Base-by-base conservation (phyloP, 2,329 filamentous ascomycete genomes). In the Lasiodiplodia theobromae region DNA sequence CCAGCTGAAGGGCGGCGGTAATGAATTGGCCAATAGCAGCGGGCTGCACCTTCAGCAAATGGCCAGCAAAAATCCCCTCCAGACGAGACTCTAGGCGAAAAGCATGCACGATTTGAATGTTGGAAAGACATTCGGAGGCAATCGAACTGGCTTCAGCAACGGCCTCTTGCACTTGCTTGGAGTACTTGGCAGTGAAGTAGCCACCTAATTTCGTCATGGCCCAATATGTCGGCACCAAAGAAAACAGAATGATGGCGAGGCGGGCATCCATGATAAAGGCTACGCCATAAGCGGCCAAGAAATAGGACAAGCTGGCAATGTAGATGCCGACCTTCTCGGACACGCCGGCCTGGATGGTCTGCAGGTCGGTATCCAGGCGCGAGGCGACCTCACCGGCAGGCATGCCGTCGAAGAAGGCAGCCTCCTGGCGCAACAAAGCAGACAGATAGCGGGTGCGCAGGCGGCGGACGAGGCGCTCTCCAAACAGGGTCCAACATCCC, bases 141-240 rank as follows among this genome's bases (percentile, higher is more conserved):
- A 66, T 54, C 12, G 63, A 66, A 4, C 51, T 66, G 63, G 63
- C 63, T 21, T 54, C 63, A 31, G 34, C 51, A n/a, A 66, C 51
- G n/a, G 51, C 63, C 4, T 56, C 63, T 18, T 40, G 47, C 12
- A 66, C 51, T 23, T 21, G 51, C 23, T 56, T 54, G 21, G 63
- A 44, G 31, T 66, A 66, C 51, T 66, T 66, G 2, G 34, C n/a
- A 3, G 63, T 56, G n/a, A 56, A 66, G 63, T 66, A 21, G 4
- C 31, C 21, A 12, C 63, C 63, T 2, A 12, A 37, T 6, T 54
- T 56, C 10, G 71, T 90, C 84, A 78, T 92, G 89, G 5, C 89
- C 89, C 7, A 91, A 81, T 51, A 87, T 80, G 78, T 91, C 88
- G 18, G 86, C 86, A 75, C 91, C 89, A 72, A 88, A 89, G 75